A percentile compares a stretch with the other conserved stretches of the same genome.
phyloP scores from a whole-genome alignment of 1,139 yeast species.

The Hemisphaericaspora lyxosophila region DNA sequence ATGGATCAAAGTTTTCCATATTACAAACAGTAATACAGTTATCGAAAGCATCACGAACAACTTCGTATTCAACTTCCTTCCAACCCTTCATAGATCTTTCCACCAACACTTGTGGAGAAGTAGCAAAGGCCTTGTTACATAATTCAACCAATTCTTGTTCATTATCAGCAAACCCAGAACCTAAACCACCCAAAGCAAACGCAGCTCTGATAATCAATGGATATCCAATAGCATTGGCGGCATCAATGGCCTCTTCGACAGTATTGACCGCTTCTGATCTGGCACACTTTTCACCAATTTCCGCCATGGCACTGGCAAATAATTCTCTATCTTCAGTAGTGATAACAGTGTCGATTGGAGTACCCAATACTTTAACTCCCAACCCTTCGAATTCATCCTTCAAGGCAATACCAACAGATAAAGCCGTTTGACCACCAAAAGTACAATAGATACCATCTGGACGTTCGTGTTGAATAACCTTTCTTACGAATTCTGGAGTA shows the following conservation, averaged over 20 bases:
- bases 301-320: conserved; percentile 92
- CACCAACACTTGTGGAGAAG: conserved; percentile 93
- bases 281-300: conserved; percentile 93
- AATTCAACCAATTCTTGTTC: conserved; percentile 78
- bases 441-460: conserved; percentile 98
- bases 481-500: conserved; percentile 92
- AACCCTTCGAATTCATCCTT: conserved; percentile 90
- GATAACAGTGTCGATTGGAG: conserved; percentile 91
- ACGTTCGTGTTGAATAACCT: conserved; percentile 89
- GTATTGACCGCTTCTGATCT: conserved; percentile 81
- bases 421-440: conserved; percentile 98
- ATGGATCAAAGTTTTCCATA: conserved; percentile 98
- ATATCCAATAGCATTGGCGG: conserved; percentile 85
- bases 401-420: conserved; percentile 90
- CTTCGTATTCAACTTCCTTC: conserved; percentile 99
- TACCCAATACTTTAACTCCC: conserved; percentile 95
- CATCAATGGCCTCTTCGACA: conserved; percentile 77
- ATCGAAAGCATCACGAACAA: conserved; percentile 95
- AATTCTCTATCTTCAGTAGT: conserved; percentile 98
- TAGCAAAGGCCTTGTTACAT: conserved; percentile 90
- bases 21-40: conserved; percentile 99
- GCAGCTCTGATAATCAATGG: conserved; percentile 99
- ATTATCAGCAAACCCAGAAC: conserved; percentile 96
- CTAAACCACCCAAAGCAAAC: conserved; percentile 94
- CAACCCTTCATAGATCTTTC: conserved; percentile 98